Conservation (phyloP, 2,329 filamentous ascomycete species). For the Botrytis deweyae region DNA sequence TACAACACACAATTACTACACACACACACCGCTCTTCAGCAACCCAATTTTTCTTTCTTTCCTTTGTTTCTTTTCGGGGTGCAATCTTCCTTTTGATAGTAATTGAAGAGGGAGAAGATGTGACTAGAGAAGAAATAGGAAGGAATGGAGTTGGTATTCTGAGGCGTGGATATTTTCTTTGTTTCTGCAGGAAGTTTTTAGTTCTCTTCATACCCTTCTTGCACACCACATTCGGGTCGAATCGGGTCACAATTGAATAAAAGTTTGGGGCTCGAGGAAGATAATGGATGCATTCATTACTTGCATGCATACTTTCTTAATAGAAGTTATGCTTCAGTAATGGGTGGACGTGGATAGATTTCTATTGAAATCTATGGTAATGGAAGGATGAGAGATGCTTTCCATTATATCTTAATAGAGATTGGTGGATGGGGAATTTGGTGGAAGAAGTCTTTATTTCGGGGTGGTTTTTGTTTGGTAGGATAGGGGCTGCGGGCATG, state of each 20-base stretch:
- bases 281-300: slow-evolving; percentile 16
- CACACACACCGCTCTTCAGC: slow-evolving; percentile 22
- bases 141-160: not conserved
- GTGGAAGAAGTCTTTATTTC: slow-evolving; percentile 10
- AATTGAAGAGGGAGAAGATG: slow-evolving; percentile 17
- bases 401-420: slow-evolving; percentile 12
- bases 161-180: slow-evolving; percentile 19
- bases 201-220: slow-evolving; percentile 22
- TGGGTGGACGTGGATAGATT: slow-evolving; percentile 13
- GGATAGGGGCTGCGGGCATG: slow-evolving; percentile 13
- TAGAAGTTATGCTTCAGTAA: not conserved
- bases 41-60: slow-evolving; percentile 19
- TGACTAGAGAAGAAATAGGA: slow-evolving; percentile 15
- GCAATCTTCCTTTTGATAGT: slow-evolving; percentile 18
- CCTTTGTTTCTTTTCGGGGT: slow-evolving; percentile 20
- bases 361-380: slow-evolving; percentile 3
- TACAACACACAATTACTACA: slow-evolving; percentile 17
- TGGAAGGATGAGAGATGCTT: slow-evolving; percentile 4
- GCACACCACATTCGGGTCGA: slow-evolving; percentile 19
- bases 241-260: slow-evolving; percentile 19
- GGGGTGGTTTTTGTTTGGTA: slow-evolving; percentile 18
- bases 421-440: slow-evolving; percentile 4
- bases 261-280: slow-evolving; percentile 13
- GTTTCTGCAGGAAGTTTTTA: slow-evolving; percentile 19
- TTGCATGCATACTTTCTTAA: slow-evolving; percentile 5